Evolutionary conservation across 768 basidiomycete species (phyloP).

Genomic region (Pleurotus salmoneostramineus): DNA sequence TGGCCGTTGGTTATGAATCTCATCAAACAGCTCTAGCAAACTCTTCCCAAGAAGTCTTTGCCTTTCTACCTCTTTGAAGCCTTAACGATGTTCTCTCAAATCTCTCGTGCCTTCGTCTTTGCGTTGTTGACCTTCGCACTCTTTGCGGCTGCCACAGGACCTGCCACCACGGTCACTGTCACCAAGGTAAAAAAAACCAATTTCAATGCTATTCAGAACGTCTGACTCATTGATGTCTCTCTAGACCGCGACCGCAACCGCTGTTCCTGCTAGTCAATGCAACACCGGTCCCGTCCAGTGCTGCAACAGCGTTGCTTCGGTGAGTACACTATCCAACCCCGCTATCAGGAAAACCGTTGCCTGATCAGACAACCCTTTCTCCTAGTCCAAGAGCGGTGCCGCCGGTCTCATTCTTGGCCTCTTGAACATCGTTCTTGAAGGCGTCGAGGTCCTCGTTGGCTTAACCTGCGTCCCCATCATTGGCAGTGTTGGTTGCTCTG

Average conservation of each 20-base stretch:
- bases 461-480: conserved; percentile 3
- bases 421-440: conserved; percentile 23
- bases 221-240: not conserved
- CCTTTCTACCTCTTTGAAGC: too few species aligned
- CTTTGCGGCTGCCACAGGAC: not conserved
- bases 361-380: not conserved
- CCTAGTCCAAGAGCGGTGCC: conserved; percentile 13
- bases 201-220: not conserved
- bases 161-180: conserved; percentile 12
- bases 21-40: too few species aligned
- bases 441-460: conserved; percentile 22
- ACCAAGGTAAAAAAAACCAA: conserved; percentile 6
- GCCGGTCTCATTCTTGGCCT: conserved; percentile 22
- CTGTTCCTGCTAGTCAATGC: conserved; percentile 22
- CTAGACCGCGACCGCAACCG: conserved; percentile 14
- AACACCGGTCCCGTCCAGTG: conserved; percentile 23
- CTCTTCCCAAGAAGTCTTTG: too few species aligned
- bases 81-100: not conserved
- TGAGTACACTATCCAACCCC: not conserved
- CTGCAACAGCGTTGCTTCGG: conserved; percentile 20
- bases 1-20: too few species aligned
- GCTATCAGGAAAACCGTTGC: not conserved
- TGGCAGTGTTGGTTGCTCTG: conserved; percentile 10
- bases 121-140: not conserved
- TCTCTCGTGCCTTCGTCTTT: not conserved